Percentiles rank a stretch among this genome's conserved stretches.
Conservation (phyloP, 345 rosid genomes). For the Ceriops decandra region DNA sequence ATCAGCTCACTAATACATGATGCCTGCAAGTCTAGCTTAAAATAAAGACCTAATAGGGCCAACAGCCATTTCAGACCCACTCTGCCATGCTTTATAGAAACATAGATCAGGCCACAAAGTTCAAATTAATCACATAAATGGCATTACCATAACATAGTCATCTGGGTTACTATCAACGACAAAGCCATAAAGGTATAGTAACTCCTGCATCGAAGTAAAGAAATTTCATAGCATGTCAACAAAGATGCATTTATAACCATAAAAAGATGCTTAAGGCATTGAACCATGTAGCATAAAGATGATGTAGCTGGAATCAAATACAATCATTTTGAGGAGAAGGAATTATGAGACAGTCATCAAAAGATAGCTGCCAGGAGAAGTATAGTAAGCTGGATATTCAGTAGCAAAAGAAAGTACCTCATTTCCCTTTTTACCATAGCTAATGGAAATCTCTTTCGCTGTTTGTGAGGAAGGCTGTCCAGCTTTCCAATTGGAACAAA, state of each 20-base stretch:
- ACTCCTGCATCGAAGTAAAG: conserved; percentile 52
- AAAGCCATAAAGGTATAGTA: conserved; percentile 88
- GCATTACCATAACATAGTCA: conserved; percentile 84
- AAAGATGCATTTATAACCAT: no score
- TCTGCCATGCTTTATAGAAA: no score
- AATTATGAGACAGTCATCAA: background rate
- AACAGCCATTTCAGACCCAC: background rate
- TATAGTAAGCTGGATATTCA: conserved; percentile 6
- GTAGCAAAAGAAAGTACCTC: conserved; percentile 52
- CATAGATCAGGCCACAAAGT: background rate
- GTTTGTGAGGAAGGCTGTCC: conserved; percentile 37
- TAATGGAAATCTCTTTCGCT: conserved; percentile 71
- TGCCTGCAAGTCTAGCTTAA: background rate
- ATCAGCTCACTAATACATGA: background rate
- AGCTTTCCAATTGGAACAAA: conserved; percentile 37
- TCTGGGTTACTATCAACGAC: conserved; percentile 81
- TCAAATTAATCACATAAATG: conserved; percentile 3
- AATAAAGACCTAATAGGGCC: background rate
- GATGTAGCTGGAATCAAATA: no score
- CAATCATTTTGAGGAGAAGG: no score
- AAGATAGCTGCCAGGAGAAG: background rate
- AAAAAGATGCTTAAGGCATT: no score
- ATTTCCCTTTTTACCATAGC: conserved; percentile 95
- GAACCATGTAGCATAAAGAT: no score
- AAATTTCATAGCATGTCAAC: no score